Conservation (phyloP, 1,139 yeast species). For the Trichomonascaceae sp. region DNA sequence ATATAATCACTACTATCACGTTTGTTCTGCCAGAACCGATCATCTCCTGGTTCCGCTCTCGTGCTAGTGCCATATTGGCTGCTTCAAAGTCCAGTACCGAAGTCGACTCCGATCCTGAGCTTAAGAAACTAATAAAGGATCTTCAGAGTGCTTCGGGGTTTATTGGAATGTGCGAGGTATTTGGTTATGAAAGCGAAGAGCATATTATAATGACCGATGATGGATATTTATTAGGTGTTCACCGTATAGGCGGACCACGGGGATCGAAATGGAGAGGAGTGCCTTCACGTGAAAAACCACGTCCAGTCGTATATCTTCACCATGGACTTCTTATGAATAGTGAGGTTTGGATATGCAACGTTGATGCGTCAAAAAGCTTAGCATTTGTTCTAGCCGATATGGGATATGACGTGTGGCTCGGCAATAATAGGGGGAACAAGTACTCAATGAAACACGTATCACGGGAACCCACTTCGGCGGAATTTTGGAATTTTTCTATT, state of each 20-base stretch:
- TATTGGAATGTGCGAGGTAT: constrained; percentile 55
- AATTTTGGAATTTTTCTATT: constrained; percentile 79
- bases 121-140: constrained; percentile 18
- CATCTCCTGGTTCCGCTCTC: constrained; percentile 24
- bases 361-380: constrained; percentile 54
- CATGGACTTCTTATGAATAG: constrained; percentile 90
- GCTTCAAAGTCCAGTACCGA: constrained; percentile 11
- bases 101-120: constrained; percentile 22
- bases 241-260: constrained; percentile 42
- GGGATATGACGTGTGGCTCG: constrained; percentile 91
- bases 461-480: constrained; percentile 39
- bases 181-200: constrained; percentile 63
- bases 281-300: constrained; percentile 21
- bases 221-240: constrained; percentile 49
- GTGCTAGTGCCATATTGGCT: not conserved
- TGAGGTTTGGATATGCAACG: constrained; percentile 73
- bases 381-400: constrained; percentile 72
- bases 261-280: constrained; percentile 35
- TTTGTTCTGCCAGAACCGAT: constrained; percentile 28
- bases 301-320: constrained; percentile 68
- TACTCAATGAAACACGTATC: constrained; percentile 55
- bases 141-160: constrained; percentile 41
- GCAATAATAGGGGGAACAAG: constrained; percentile 86
- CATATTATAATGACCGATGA: constrained; percentile 61
- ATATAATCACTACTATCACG: constrained; percentile 29